Base-by-base conservation (phyloP, 345 rosid species). In the Eucalyptus sideroxylon region DNA sequence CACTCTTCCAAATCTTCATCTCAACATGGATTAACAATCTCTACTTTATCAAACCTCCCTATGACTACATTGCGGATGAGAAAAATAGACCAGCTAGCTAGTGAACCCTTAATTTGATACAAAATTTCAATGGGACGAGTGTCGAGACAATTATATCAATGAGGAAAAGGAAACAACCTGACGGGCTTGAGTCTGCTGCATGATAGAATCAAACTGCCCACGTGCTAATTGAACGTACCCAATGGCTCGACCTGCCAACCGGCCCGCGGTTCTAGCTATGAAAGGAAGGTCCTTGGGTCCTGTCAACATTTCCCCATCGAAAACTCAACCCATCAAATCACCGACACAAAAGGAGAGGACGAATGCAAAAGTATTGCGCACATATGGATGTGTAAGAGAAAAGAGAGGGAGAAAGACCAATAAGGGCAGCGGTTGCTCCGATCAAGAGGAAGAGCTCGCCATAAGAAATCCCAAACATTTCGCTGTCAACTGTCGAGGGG, bases 151-250 rank as follows among this genome's bases (percentile, higher is more conserved):
- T 44, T 1, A 12, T 23, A 87, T 55, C 17, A 3, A 24, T 9
- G 23, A 44, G 34, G 16, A 55, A 51, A 47, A 53, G 53, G 65
- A 87, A 87, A 14, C 55, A 24, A 97, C 99, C 99, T 98, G 97
- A 30, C 94, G 97, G 92, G 96, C 97, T 92, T 98, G 98, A 91
- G 99, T 92, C 91, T 97, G 98, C 89, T 97, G 96, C 99, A 96
- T 94, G 81, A 95, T 94, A 90, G 91, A 92, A 44, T 96, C 97
- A 23, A 97, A 94, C 60, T 97, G 99, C n/a, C 98, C 96, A 91
- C 99, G 98, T 87, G 98, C 98, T 92, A 96, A 85, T 85, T 95
- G 98, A 50, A 97, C 97, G 65, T 95, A 97, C 4, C 98, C 98
- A 65, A 96, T 93, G 37, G 99, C 96, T 87, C 97, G 92, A 86